Base-by-base conservation (phyloP, 257 asterid species). In the Cynanchum wilfordii region DNA sequence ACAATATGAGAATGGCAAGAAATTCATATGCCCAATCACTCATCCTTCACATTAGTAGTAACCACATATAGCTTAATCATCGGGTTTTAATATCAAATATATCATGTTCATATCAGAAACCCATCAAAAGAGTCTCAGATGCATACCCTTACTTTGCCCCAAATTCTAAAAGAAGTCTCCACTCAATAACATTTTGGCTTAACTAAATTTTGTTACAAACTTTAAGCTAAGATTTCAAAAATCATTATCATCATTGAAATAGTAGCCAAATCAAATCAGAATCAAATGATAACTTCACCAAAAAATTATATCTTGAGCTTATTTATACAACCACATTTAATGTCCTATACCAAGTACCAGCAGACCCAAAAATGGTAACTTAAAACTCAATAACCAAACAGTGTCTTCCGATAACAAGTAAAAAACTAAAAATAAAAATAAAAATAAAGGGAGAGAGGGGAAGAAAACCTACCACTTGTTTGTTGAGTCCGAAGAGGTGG, bases 401-500 rank as follows among this genome's bases (percentile, higher is more conserved):
- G 36, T 60, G 47, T 58, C 44, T 57, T 17, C 66, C 73, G 24
- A 57, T 44, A 11, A 71, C 10, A 42, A 42, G 47, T 42, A 42
- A 10, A 25, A 63, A 47, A 7, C 3, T 33, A 0, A 67, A 25
- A n/a, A n/a, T n/a, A n/a, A n/a, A n/a, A n/a, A n/a, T n/a, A n/a
- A n/a, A n/a, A n/a, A n/a, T n/a, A n/a, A n/a, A 44, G 7, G 12
- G 55, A 44, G 52, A 13, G 52, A 33, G 13, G 60, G 13, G 60
- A 2, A 27, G 70, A 24, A 30, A 27, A 11, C 10, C 16, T 83
- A 89, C 96, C 92, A 45, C 76, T 88, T 75, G 79, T 79, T 57
- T 81, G 85, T 38, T 77, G 76, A 69, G 79, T 86, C 76, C 84
- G 79, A 47, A 85, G 83, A 47, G 87, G 87, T 30, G 84, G 89